phyloP scores from a whole-genome alignment of 176 grass and related monocot genomes.

The Aegilops longissima region DNA sequence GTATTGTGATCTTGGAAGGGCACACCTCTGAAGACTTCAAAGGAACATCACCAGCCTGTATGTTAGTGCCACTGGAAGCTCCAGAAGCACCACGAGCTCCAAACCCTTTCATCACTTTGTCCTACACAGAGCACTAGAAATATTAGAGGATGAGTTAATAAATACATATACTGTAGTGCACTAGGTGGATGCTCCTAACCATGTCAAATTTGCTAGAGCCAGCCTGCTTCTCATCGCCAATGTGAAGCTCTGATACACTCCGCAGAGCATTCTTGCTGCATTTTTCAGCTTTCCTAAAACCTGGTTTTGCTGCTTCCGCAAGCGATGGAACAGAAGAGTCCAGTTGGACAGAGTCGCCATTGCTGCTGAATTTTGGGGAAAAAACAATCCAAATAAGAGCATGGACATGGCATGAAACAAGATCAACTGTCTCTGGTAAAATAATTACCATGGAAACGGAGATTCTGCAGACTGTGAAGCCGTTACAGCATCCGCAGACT shows the following conservation, averaged over 20 bases:
- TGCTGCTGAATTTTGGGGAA: neutral
- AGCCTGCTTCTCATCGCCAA: slow-evolving; percentile 60
- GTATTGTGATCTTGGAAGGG: slow-evolving; percentile 62
- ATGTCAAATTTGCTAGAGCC: slow-evolving; percentile 74
- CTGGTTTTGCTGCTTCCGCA: slow-evolving; percentile 33
- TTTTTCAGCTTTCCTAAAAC: slow-evolving; percentile 61
- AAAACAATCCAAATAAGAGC: slow-evolving; percentile 12
- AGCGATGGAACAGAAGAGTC: slow-evolving; percentile 24
- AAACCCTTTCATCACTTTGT: slow-evolving; percentile 90
- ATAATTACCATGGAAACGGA: slow-evolving; percentile 41
- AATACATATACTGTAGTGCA: neutral
- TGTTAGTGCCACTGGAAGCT: slow-evolving; percentile 18
- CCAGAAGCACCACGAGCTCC: slow-evolving; percentile 46
- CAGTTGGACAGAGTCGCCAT: slow-evolving; percentile 29
- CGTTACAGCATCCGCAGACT: slow-evolving; percentile 2
- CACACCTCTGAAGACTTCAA: slow-evolving; percentile 40
- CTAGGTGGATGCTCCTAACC: slow-evolving; percentile 40
- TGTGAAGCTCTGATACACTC: slow-evolving; percentile 84
- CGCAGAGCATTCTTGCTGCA: slow-evolving; percentile 66
- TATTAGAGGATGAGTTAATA: neutral
- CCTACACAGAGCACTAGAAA: slow-evolving; percentile 45
- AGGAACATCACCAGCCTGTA: slow-evolving; percentile 35
- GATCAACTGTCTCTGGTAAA: neutral
- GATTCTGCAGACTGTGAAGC: slow-evolving; percentile 31
- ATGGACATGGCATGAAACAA: neutral